Evolutionary conservation across 2,329 filamentous ascomycete species (phyloP), one percentile per base, ranked within the genome.

Genomic region (Coniella vitis): DNA sequence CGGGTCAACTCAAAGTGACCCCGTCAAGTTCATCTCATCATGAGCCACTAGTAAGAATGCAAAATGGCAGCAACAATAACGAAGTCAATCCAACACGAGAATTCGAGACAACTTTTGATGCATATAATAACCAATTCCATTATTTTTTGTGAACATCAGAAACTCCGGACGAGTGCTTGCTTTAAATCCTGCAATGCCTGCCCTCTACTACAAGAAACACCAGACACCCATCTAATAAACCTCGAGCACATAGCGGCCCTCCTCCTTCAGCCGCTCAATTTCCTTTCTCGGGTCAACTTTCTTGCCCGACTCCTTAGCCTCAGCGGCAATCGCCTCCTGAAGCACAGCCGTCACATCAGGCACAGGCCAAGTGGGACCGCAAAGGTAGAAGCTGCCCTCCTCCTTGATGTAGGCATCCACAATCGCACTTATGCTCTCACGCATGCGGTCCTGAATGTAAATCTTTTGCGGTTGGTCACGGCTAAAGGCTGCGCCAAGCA

Each of bases 401-500:
- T 96, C 81, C 61, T 83, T 74, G 56, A 96, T 81, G 67, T 97
- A 97, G 0, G 90, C 86, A 68, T 90, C 74, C 51, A 89, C 78
- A 55, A 98, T 94, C 54, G 93, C 84, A 38, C 74, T 71, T 52
- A 97, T 71, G 0, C 85, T 89, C 78, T 97, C 78, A 50, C 93
- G 78, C 93, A 98, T 98, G 57, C 90, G 82, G 66, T 98, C 93
- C 74, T 98, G 93, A 63, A 98, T 98, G 71, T 98, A 98, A 57
- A 98, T 95, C 83, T 98, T 98, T 73, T 96, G 78, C 14, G 88
- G 86, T 77, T 98, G 93, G 65, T 98, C 93, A 65, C 93, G 86
- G 51, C 88, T 95, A 76, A 98, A 98, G 38, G 93, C 93, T 45
- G 88, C 83, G 45, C 93, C 93, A 44, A 98, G 81, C 37, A 95